Evolutionary conservation across 139 green algal genomes (phyloP).

Genomic region (Chloropicon primus): DNA sequence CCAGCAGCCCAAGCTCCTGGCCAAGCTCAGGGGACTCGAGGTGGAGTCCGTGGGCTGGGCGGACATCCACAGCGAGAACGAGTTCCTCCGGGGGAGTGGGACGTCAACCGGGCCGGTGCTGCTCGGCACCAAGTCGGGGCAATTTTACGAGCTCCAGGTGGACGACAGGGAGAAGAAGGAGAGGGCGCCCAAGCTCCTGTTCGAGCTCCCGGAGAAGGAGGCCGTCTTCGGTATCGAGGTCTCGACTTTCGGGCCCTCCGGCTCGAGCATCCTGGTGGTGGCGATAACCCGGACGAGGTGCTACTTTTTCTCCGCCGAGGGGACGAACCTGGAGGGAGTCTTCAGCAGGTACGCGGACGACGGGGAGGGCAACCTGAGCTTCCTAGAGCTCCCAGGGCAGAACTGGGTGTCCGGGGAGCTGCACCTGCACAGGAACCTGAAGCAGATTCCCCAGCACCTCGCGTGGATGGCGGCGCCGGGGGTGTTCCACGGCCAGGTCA

Average conservation of each 20-base stretch:
- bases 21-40: constrained; percentile 35
- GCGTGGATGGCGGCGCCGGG: constrained; percentile 20
- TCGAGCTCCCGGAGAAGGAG: not conserved
- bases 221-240: constrained; percentile 32
- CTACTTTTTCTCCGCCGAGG: constrained; percentile 33
- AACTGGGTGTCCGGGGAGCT: not conserved
- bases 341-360: constrained; percentile 17
- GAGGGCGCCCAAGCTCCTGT: not conserved
- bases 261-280: not conserved
- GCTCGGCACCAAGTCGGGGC: constrained; percentile 44
- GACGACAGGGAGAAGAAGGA: constrained; percentile 40
- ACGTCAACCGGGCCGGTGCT: constrained; percentile 26
- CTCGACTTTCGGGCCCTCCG: not conserved
- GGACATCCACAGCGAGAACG: constrained; percentile 3
- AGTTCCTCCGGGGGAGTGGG: constrained; percentile 11
- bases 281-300: constrained; percentile 33
- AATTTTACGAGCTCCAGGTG: constrained; percentile 30
- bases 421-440: not conserved
- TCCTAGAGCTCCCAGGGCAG: not conserved
- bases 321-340: constrained; percentile 15
- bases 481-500: constrained; percentile 16
- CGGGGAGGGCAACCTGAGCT: not conserved
- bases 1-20: constrained; percentile 25
- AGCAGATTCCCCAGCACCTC: constrained; percentile 1
- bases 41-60: constrained; percentile 45